Conservation (phyloP, 2,329 filamentous ascomycete genomes). For the Colletotrichum endophyticum region DNA sequence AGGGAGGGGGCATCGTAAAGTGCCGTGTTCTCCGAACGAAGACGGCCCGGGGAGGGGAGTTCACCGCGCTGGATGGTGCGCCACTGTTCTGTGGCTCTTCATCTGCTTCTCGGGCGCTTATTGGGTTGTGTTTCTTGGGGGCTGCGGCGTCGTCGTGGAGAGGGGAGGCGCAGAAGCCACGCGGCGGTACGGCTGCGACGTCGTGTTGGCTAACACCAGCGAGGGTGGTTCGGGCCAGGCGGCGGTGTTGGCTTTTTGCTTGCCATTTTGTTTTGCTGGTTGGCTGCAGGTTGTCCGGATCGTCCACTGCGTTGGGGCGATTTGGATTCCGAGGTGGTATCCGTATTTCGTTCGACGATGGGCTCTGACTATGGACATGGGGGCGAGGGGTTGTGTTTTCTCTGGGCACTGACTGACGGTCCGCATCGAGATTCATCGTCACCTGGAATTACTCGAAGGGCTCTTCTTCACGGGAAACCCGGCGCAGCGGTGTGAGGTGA, state of each 20-base stretch:
- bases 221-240: background rate
- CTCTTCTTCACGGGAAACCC: background rate
- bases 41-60: background rate
- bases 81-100: background rate
- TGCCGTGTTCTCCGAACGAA: background rate
- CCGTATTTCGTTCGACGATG: background rate
- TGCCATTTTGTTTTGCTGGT: background rate
- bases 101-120: background rate
- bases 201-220: background rate
- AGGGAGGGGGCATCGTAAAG: background rate
- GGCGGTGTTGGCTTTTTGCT: background rate
- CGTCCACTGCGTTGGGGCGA: background rate
- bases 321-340: background rate
- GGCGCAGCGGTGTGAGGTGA: background rate
- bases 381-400: background rate
- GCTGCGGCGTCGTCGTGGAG: background rate
- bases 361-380: background rate
- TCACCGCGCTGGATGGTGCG: background rate
- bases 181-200: background rate
- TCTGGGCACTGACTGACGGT: background rate
- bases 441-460: background rate
- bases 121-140: background rate
- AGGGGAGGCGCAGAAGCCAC: constrained; percentile 6
- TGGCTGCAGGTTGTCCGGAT: background rate
- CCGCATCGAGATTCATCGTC: background rate